Base-by-base conservation (phyloP, 2,329 filamentous ascomycete species). In the Stachybotrys echinatus region DNA sequence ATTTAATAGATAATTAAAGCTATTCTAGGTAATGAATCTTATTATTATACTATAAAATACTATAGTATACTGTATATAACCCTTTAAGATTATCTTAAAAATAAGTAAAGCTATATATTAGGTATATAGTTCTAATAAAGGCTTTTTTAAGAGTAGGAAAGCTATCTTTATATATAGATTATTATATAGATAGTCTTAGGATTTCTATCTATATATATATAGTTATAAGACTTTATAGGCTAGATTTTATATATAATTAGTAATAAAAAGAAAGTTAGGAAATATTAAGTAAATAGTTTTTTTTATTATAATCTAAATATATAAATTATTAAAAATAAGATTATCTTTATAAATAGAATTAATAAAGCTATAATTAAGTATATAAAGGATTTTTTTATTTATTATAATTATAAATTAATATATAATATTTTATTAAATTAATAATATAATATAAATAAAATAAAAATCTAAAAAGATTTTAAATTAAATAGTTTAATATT, bases 361-460 rank as follows among this genome's bases (percentile, higher is more conserved):
- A 45, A 37, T 22, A 5, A 42, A 18, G 40, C 48, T n/a, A 31
- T 27, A 3, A 44, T 42, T 50, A 23, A 50, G 17, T 23, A 21
- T 37, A 18, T 39, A 10, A 46, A 50, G 43, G 48, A 18, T 17
- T 45, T 47, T 22, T 47, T 50, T 22, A 6, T 17, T 12, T 20
- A 19, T 42, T 23, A 23, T 3, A 42, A 42, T 12, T 20, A 21
- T 12, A 21, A 34, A 12, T 20, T 5, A 12, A 39, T 45, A 23
- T 23, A 45, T 18, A 31, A n/a, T 17, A 49, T 45, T 22, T 19
- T 14, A 10, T 31, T 22, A 21, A 22, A 34, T n/a, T 12, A 40
- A 18, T 27, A 21, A 19, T 49, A 45, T 31, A 49, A 49, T 46
- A 53, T 56, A 19, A 50, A 56, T 38, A 43, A 54, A 37, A 54